Conservation (phyloP, 805 yeast species). For the Lipomyces yamanashiensis region DNA sequence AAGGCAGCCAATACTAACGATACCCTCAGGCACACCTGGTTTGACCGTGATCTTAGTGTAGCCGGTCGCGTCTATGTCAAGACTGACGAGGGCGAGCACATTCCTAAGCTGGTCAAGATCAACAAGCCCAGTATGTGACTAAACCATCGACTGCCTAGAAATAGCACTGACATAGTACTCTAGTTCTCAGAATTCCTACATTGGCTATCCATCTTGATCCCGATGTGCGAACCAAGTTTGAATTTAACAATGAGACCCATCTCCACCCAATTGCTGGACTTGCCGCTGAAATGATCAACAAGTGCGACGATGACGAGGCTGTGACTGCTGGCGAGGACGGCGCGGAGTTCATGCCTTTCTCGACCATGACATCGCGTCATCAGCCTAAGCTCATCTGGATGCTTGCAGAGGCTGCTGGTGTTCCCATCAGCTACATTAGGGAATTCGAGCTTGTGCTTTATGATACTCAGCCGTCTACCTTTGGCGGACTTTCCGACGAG, state of each 20-base stretch:
- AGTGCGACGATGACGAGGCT: constrained; percentile 35
- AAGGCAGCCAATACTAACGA: background rate
- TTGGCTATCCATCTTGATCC: constrained; percentile 90
- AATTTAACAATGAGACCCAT: constrained; percentile 86
- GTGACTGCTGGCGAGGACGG: constrained; percentile 40
- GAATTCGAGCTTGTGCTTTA: constrained; percentile 87
- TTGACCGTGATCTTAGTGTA: constrained; percentile 86
- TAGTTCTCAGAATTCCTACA: constrained; percentile 83
- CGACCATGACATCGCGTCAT: constrained; percentile 73
- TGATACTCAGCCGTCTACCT: constrained; percentile 79
- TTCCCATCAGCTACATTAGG: constrained; percentile 61
- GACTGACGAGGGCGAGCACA: constrained; percentile 48
- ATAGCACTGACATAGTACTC: constrained; percentile 1
- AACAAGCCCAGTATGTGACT: constrained; percentile 59
- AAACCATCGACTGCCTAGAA: background rate
- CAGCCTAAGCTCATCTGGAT: constrained; percentile 68
- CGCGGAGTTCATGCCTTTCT: constrained; percentile 67
- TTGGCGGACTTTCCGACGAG: constrained; percentile 91
- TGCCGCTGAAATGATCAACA: constrained; percentile 47
- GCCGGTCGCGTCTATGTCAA: constrained; percentile 89
- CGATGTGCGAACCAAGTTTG: constrained; percentile 75
- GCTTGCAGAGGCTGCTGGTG: constrained; percentile 67
- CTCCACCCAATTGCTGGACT: constrained; percentile 84
- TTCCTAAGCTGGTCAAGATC: constrained; percentile 75
- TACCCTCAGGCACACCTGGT: constrained; percentile 73